These are phyloP conservation scores for Ophiosphaerella korrae DNA, from an alignment of 2,329 filamentous ascomycete genomes.

Conservation along the genomic window DNA sequence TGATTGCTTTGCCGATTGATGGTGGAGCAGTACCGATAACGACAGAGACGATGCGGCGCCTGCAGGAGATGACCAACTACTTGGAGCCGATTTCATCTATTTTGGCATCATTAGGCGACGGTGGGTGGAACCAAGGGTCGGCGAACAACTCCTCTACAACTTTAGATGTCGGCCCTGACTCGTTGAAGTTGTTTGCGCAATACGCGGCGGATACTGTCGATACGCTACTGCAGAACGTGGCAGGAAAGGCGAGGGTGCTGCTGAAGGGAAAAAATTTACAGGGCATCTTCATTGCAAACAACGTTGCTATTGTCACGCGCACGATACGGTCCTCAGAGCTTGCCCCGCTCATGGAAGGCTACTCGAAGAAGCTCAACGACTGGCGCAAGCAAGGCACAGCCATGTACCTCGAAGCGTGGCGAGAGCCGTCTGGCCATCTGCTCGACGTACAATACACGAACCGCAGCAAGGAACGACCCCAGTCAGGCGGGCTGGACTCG, in stretches of 20 bases:
- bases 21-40: slow-evolving; percentile 79
- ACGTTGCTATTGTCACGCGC: slow-evolving; percentile 80
- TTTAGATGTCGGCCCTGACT: slow-evolving; percentile 85
- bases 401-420: slow-evolving; percentile 85
- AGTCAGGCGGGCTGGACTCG: slow-evolving; percentile 71
- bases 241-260: slow-evolving; percentile 72
- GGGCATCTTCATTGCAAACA: slow-evolving; percentile 91
- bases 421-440: slow-evolving; percentile 81
- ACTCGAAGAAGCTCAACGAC: slow-evolving; percentile 72
- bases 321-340: slow-evolving; percentile 84
- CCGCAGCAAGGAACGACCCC: slow-evolving; percentile 66
- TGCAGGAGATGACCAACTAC: slow-evolving; percentile 87
- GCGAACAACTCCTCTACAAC: slow-evolving; percentile 67
- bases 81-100: slow-evolving; percentile 85
- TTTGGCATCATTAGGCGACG: slow-evolving; percentile 89
- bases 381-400: slow-evolving; percentile 88
- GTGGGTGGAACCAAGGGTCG: slow-evolving; percentile 71
- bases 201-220: slow-evolving; percentile 92
- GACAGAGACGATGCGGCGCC: slow-evolving; percentile 80
- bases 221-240: slow-evolving; percentile 73
- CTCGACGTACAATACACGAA: slow-evolving; percentile 92
- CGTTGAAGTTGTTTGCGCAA: slow-evolving; percentile 83
- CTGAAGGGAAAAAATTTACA: slow-evolving; percentile 76
- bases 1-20: slow-evolving; percentile 75
- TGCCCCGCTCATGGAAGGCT: slow-evolving; percentile 66